Evolutionary conservation across 495 filamentous ascomycete genomes (phyloP), one percentile per base, ranked within the genome.

Genomic region (Mytilinidion resinicola): DNA sequence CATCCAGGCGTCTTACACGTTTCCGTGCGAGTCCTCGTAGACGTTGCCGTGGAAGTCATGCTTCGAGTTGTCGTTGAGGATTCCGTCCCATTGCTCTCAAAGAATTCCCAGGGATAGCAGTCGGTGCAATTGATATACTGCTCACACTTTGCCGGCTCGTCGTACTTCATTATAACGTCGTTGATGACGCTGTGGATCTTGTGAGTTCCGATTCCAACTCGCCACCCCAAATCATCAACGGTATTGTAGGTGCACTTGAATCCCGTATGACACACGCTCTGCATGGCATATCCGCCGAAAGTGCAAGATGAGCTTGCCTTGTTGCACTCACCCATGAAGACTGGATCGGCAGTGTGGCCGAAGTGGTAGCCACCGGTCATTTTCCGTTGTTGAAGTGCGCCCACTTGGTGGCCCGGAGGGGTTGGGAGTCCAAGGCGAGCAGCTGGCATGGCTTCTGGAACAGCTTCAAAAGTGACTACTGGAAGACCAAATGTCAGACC

Each of bases 321-420:
- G 69, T 95, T 96, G 72, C 93, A 98, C 9, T 86, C 87, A 33
- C 93, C 93, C 79, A 96, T 90, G 68, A 85, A 98, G 6, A 98
- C 81, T 0, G 93, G 93, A 72, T 98, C 93, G 8, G 95, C 93
- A 5, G 89, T 97, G 68, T 97, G 89, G 7, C 93, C 93, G 67
- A 96, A 89, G 72, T 98, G 95, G 64, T 83, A 95, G n/a, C 86
- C 77, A 2, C 90, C 92, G 2, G 88, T 95, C 63, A 80, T 80
- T 51, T 78, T 73, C 11, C 90, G 78, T 3, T 77, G 77, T 59
- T 93, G 87, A 9, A 88, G 88, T 25, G 82, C 73, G 34, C 80
- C 76, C 38, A 88, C 77, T 63, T 87, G 80, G 54, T 85, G 72
- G 19, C 85, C 88, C 3, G 95, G 93, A 8, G 95, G 95, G 1